A percentile compares a stretch with the other conserved stretches of the same genome.
phyloP scores from a whole-genome alignment of 805 yeast species.

The Kockiozyma suomiensis region DNA sequence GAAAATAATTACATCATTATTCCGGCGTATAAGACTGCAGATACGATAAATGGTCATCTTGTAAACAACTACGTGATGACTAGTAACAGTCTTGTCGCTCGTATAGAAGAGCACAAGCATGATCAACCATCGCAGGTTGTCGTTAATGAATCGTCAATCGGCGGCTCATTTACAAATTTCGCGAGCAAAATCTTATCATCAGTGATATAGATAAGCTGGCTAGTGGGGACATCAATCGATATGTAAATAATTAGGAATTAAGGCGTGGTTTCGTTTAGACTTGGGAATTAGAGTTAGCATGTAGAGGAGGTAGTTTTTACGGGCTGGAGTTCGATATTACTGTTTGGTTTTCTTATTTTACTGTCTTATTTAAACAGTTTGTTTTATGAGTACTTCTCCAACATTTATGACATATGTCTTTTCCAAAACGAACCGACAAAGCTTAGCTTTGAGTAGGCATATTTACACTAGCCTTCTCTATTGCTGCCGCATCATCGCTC shows the following conservation, averaged over 20 bases:
- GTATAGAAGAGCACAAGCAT: constrained; percentile 3
- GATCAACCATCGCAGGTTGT: neutral
- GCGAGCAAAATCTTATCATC: neutral
- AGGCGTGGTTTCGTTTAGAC: too few relatives aligned
- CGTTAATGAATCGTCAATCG: neutral
- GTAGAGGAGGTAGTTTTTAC: too few relatives aligned
- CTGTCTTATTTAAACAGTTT: neutral
- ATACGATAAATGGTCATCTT: neutral
- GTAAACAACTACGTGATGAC: neutral
- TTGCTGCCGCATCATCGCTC: constrained; percentile 52
- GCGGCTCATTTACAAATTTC: neutral
- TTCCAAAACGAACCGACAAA: neutral
- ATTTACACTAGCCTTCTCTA: constrained; percentile 58
- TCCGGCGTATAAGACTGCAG: constrained; percentile 1
- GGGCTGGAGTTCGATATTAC: too few relatives aligned
- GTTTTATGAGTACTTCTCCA: neutral
- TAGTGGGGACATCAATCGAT: too few relatives aligned
- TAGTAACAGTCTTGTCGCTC: constrained; percentile 8
- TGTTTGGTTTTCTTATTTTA: too few relatives aligned
- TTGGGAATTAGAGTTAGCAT: too few relatives aligned
- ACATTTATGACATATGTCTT: neutral
- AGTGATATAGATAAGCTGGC: too few relatives aligned
- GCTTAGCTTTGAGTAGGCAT: constrained; percentile 65
- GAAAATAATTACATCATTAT: constrained; percentile 7
- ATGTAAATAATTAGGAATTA: too few relatives aligned